Conservation (phyloP, 306 rosid species). For the Aeschynomene evenia region DNA sequence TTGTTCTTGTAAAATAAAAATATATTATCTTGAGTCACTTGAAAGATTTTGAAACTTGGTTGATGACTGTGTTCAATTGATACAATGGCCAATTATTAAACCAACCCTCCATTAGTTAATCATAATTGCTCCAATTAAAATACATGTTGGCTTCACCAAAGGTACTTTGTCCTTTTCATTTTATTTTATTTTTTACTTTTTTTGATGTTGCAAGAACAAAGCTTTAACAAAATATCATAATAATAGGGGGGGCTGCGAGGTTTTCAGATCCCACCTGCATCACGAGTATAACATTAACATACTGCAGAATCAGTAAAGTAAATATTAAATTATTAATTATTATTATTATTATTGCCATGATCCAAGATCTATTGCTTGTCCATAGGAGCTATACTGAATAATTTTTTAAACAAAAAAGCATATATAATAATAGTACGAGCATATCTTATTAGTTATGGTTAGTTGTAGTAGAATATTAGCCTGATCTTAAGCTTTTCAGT, state of each 20-base stretch:
- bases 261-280: background rate
- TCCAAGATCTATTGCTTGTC: constrained; percentile 30
- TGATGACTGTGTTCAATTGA: constrained; percentile 17
- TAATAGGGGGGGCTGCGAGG: background rate
- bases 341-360: constrained; percentile 13
- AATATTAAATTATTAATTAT: too few relatives aligned
- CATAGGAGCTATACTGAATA: background rate
- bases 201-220: background rate
- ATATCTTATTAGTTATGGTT: background rate
- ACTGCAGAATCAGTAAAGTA: background rate
- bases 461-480: constrained; percentile 7
- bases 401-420: background rate
- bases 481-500: background rate
- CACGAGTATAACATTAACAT: background rate
- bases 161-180: background rate
- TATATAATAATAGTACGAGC: background rate
- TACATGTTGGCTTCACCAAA: background rate
- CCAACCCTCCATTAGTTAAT: constrained; percentile 12
- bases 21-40: constrained; percentile 22
- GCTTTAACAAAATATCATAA: background rate
- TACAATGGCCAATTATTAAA: constrained; percentile 27
- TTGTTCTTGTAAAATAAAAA: background rate
- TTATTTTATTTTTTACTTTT: background rate
- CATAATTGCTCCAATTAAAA: constrained; percentile 9
- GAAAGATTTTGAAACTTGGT: constrained; percentile 10